Base-by-base conservation (phyloP, 1,284 basidiomycete genomes). In the Prillingera fragicola region DNA sequence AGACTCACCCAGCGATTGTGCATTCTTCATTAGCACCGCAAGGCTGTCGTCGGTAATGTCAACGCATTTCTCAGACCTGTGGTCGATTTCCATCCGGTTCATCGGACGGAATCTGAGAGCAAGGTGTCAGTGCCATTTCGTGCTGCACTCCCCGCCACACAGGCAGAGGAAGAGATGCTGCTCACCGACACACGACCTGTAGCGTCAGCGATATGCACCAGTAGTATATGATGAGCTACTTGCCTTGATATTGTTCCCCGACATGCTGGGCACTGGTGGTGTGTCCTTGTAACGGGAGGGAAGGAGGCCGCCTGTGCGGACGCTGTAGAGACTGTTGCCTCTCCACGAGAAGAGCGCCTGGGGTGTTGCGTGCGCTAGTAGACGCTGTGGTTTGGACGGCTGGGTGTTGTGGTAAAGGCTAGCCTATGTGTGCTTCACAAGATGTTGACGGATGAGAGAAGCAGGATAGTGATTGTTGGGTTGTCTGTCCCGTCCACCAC, bases 51-150 rank as follows among this genome's bases (percentile, higher is more conserved):
- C 82, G 15, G 54, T 57, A 72, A 97, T 96, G 50, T 83, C 77
- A 40, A 95, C 87, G 57, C 96, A 86, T 63, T 87, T 85, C 62
- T 96, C 90, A 43, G 88, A 86, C 45, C 85, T 83, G 72, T 94
- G 87, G 48, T 87, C 83, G 54, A 81, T 74, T 74, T 98, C 94
- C 65, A 96, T 82, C 50, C 88, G 75, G 73, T 98, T 98, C 56
- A 87, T 82, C 18, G 95, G 94, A 57, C 94, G 90, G 73, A 98
- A 98, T 49, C 92, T 94, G 57, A 15, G 37, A 7, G 27, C 25
- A 38, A 38, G 14, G 25, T 26, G 31, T 24, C 33, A 22, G 28
- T 19, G 18, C 12, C 17, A 13, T 21, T 5, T 25, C 10, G 13
- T 24, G 35, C 31, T 3, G 8, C 21, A 31, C n/a, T n/a, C 19